Percentiles rank a stretch among this genome's conserved stretches.
These are phyloP conservation scores for Russula griseocarnosa DNA, from an alignment of 768 basidiomycete genomes.

Conservation along the genomic window DNA sequence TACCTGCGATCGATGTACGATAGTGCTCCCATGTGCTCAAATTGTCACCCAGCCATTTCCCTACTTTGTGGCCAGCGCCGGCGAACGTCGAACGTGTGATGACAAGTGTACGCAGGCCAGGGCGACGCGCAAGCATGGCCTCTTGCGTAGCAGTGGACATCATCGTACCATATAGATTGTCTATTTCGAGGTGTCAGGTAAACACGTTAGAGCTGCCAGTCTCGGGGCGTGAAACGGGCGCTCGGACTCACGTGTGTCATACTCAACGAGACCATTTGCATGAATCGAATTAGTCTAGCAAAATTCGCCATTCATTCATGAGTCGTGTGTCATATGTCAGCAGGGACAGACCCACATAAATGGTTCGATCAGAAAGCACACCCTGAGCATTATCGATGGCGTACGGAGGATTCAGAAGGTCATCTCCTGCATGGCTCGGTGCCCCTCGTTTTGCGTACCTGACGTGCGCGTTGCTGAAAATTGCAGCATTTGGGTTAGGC, in stretches of 20 bases:
- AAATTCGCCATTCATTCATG: neutral
- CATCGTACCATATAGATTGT: slow-evolving; percentile 69
- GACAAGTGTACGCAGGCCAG: slow-evolving; percentile 55
- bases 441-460: slow-evolving; percentile 31
- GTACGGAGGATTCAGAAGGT: slow-evolving; percentile 53
- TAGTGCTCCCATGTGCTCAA: slow-evolving; percentile 58
- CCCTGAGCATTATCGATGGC: slow-evolving; percentile 53
- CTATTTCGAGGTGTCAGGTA: slow-evolving; percentile 23
- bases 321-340: neutral
- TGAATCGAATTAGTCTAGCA: slow-evolving; percentile 42
- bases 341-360: slow-evolving; percentile 41
- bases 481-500: slow-evolving; percentile 51
- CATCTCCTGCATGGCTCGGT: slow-evolving; percentile 32
- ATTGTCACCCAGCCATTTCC: slow-evolving; percentile 74
- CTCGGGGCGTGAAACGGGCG: neutral
- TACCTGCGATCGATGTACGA: slow-evolving; percentile 55
- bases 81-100: slow-evolving; percentile 74
- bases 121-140: slow-evolving; percentile 60
- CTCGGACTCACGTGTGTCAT: slow-evolving; percentile 44
- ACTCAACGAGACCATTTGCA: slow-evolving; percentile 55
- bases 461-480: slow-evolving; percentile 39
- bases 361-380: slow-evolving; percentile 50
- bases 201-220: neutral
- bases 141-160: slow-evolving; percentile 60
- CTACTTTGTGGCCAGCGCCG: slow-evolving; percentile 61